Conservation (phyloP, 805 yeast species). For the Metschnikowia aberdeeniae region DNA sequence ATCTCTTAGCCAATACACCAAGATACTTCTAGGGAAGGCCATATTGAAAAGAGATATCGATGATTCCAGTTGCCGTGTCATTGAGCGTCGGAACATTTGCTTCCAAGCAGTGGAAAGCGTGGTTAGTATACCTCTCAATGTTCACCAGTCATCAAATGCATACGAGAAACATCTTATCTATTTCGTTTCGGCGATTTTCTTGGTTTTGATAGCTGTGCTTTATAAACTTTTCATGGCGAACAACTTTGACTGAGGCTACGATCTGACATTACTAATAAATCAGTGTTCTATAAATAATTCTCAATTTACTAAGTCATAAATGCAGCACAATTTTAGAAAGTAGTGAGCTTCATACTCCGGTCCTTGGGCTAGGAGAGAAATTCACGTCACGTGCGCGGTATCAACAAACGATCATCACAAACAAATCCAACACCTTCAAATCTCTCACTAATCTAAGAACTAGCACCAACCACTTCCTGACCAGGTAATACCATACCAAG, state of each 20-base stretch:
- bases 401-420: slow-evolving; percentile 3
- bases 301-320: too few species aligned
- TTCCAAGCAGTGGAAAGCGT: slow-evolving; percentile 41
- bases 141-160: slow-evolving; percentile 24
- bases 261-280: too few species aligned
- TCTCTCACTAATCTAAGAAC: background rate
- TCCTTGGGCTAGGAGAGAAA: background rate
- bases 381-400: slow-evolving; percentile 4
- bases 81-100: slow-evolving; percentile 36
- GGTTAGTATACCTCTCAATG: slow-evolving; percentile 39
- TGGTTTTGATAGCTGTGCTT: slow-evolving; percentile 24
- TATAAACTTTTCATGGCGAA: slow-evolving; percentile 26
- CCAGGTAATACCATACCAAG: background rate
- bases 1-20: slow-evolving; percentile 34
- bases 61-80: slow-evolving; percentile 28
- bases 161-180: slow-evolving; percentile 24
- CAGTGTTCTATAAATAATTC: too few species aligned
- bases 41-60: slow-evolving; percentile 33
- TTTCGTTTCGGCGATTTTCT: slow-evolving; percentile 20
- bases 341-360: background rate
- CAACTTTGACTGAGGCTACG: background rate
- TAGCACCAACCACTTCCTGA: background rate
- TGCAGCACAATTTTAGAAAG: background rate
- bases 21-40: slow-evolving; percentile 36
- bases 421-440: background rate